Conservation (phyloP, 2,329 filamentous ascomycete species). For the Dactylellina parvicollis region DNA sequence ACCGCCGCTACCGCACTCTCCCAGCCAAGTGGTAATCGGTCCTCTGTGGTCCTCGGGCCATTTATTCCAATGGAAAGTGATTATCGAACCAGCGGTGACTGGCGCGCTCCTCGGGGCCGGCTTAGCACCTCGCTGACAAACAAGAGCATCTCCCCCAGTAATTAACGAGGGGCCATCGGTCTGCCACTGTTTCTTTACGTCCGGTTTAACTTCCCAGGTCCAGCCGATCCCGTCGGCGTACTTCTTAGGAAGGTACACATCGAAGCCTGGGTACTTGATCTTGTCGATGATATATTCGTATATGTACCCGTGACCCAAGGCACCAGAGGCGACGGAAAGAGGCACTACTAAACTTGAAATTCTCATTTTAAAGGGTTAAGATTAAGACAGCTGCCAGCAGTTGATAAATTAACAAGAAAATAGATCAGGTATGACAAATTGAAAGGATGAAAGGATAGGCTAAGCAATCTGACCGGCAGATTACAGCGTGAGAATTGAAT, state of each 20-base stretch:
- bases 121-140: conserved; percentile 64
- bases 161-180: conserved; percentile 65
- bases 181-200: conserved; percentile 23
- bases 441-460: not conserved
- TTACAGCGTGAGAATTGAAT: not conserved
- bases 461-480: not conserved
- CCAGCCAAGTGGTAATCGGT: conserved; percentile 65
- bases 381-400: not conserved
- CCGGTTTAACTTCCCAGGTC: conserved; percentile 55
- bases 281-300: conserved; percentile 46
- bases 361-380: not conserved
- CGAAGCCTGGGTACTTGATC: conserved; percentile 42
- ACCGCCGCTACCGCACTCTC: conserved; percentile 62
- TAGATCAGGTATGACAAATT: too few species aligned
- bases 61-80: conserved; percentile 65
- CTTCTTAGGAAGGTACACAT: conserved; percentile 47
- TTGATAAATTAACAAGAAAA: too few species aligned
- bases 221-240: conserved; percentile 58
- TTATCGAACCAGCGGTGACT: conserved; percentile 63
- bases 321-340: conserved; percentile 41
- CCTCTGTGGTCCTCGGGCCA: conserved; percentile 66
- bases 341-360: not conserved
- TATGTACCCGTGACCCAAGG: conserved; percentile 55
- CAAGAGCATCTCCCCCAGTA: conserved; percentile 62
- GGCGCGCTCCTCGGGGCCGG: conserved; percentile 62